Percentiles rank a stretch among this genome's conserved stretches.
phyloP scores from a whole-genome alignment of 2,329 filamentous ascomycete species.

The Pleurostoma richardsiae region DNA sequence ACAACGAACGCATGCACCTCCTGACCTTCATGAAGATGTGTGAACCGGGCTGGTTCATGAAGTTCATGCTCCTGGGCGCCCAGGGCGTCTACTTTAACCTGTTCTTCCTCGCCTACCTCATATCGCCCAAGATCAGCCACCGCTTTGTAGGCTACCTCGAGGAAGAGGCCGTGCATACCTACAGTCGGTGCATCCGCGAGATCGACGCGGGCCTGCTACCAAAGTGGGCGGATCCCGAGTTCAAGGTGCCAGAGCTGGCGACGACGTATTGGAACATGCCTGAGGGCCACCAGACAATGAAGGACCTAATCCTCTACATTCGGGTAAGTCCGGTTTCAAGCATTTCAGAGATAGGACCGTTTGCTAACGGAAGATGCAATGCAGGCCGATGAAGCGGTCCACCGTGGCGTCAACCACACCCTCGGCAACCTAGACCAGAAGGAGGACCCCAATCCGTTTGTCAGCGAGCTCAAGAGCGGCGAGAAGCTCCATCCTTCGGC shows the following conservation, averaged over 20 bases:
- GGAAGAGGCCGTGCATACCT: constrained; percentile 94
- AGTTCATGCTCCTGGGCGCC: constrained; percentile 81
- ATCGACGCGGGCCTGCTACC: constrained; percentile 81
- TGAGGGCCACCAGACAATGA: constrained; percentile 75
- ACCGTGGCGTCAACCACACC: constrained; percentile 94
- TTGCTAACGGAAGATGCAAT: not conserved
- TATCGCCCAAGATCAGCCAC: constrained; percentile 84
- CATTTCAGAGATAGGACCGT: not conserved
- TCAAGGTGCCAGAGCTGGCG: constrained; percentile 82
- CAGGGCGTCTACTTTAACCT: constrained; percentile 97
- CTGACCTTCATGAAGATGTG: constrained; percentile 91
- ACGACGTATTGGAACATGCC: constrained; percentile 94
- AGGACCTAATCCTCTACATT: constrained; percentile 81
- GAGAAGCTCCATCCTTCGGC: constrained; percentile 56
- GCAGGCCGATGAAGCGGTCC: constrained; percentile 63
- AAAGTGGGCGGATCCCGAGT: constrained; percentile 65
- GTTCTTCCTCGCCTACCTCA: constrained; percentile 82
- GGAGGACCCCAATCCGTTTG: constrained; percentile 88
- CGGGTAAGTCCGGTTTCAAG: constrained; percentile 32
- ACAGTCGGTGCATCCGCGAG: constrained; percentile 83
- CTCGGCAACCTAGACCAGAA: constrained; percentile 81
- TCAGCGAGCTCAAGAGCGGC: constrained; percentile 71
- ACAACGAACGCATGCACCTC: constrained; percentile 91
- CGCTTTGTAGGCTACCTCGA: constrained; percentile 96
- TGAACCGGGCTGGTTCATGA: constrained; percentile 74